Base-by-base conservation (phyloP, 805 yeast genomes). In the Saturnispora hagleri region DNA sequence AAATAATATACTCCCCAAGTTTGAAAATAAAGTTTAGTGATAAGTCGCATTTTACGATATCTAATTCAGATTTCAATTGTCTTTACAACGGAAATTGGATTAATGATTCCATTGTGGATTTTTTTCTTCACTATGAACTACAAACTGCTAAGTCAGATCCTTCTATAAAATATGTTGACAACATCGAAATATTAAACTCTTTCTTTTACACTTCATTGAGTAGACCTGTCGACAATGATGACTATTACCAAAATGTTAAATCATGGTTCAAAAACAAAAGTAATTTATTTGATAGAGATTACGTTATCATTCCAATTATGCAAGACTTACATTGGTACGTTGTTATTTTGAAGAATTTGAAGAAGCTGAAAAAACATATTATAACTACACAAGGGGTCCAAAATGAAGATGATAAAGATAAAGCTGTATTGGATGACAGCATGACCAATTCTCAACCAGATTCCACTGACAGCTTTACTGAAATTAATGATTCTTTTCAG, bases 311-410 rank as follows among this genome's bases (percentile, higher is more conserved):
- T 10, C 99, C 99, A 0, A 82, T 93, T 8, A 87, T 88, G 65
- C 86, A 83, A 55, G 76, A 75, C 41, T 71, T 78, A 40, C 99
- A 93, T 68, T 93, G 99, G 99, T 87, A 82, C 62, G 82, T 90
- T 45, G 82, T 87, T 27, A 76, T 91, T 4, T 77, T 91, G 4
- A 73, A 80, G 53, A 76, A 84, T 54, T 69, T 79, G 60, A 71
- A 79, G 47, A 57, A 45, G 36, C 44, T 67, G 26, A 58, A 58
- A 36, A 52, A 35, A 12, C 44, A 48, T 31, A 18, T 48, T 48
- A 40, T 44, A 38, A 12, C 42, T 5, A 38, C 42, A 17, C 15
- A 18, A 5, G 42, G 15, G 8, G 22, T 20, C 20, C 8, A 38
- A 38, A 17, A 6, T 9, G 42, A 38, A 38, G 42, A 38, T 10